A percentile compares a stretch with the other conserved stretches of the same genome.
These are phyloP conservation scores for Quercus rubra DNA, from an alignment of 306 rosid genomes.

Conservation along the genomic window DNA sequence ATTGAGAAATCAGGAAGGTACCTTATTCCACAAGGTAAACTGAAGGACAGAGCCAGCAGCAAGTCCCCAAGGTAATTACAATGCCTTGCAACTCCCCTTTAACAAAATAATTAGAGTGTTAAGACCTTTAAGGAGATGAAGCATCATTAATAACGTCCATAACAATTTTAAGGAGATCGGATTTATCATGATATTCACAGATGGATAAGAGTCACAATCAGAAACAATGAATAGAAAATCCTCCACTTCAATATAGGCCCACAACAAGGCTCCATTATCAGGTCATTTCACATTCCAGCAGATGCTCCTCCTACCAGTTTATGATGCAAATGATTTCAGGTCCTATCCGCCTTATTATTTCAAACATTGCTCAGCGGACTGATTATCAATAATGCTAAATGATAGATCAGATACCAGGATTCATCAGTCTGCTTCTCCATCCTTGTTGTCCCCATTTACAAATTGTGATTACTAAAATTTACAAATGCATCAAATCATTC, in stretches of 20 bases:
- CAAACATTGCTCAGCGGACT: background rate
- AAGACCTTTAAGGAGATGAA: conserved; percentile 14
- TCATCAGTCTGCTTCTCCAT: background rate
- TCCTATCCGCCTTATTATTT: background rate
- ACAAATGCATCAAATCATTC: background rate
- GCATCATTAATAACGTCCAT: conserved; percentile 12
- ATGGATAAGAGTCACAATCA: background rate
- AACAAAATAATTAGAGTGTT: conserved; percentile 19
- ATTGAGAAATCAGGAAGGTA: conserved; percentile 23
- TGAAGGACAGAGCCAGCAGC: conserved; percentile 88
- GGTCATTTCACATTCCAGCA: background rate
- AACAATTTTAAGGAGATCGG: background rate
- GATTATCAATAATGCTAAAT: background rate
- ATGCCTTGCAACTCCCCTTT: conserved; percentile 93
- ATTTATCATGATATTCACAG: background rate
- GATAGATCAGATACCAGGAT: background rate
- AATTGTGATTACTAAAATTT: background rate
- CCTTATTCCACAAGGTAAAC: conserved; percentile 98
- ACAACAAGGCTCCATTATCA: background rate
- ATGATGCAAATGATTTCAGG: background rate
- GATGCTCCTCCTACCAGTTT: background rate
- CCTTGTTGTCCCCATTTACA: background rate
- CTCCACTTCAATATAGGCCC: background rate
- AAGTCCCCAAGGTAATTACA: conserved; percentile 95
- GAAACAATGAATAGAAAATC: background rate